A percentile compares a stretch with the other conserved stretches of the same genome.
phyloP scores from a whole-genome alignment of 108 stramenopile genomes.

The Nitzschia palea region DNA sequence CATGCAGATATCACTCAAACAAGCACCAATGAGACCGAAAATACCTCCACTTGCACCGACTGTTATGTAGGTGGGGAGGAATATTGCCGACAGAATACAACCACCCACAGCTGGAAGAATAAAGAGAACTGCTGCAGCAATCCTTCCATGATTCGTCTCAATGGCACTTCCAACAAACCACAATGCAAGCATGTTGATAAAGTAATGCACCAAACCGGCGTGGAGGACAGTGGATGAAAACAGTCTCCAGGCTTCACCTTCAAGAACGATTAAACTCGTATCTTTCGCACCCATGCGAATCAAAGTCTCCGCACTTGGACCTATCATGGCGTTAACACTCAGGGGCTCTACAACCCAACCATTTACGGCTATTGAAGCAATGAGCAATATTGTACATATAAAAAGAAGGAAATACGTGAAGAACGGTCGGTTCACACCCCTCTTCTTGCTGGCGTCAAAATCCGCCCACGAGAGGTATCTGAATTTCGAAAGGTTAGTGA shows the following conservation, averaged over 20 bases:
- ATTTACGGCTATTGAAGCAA: constrained; percentile 76
- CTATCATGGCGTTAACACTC: constrained; percentile 81
- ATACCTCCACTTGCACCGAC: constrained; percentile 94
- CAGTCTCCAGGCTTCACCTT: constrained; percentile 80
- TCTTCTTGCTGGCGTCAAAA: constrained; percentile 68
- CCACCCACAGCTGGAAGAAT: constrained; percentile 83
- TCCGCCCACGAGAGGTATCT: constrained; percentile 80
- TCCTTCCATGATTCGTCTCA: constrained; percentile 85
- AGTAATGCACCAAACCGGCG: constrained; percentile 93
- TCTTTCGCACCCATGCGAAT: constrained; percentile 88
- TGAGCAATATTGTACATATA: constrained; percentile 63
- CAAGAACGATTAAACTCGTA: constrained; percentile 83
- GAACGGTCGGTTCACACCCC: constrained; percentile 67
- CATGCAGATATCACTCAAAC: constrained; percentile 88
- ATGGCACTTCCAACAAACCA: constrained; percentile 90
- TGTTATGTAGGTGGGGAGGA: constrained; percentile 87
- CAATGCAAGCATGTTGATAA: constrained; percentile 89
- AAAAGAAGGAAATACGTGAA: constrained; percentile 72
- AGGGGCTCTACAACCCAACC: constrained; percentile 85
- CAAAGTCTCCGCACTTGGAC: constrained; percentile 85
- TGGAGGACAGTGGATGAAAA: constrained; percentile 90
- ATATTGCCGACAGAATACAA: constrained; percentile 84
- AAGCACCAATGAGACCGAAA: constrained; percentile 92
- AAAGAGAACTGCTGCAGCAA: constrained; percentile 66
- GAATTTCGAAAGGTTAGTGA: background rate